Percentiles rank a stretch among this genome's conserved stretches.
phyloP scores from a whole-genome alignment of 495 filamentous ascomycete species.

The Parathielavia appendiculata region DNA sequence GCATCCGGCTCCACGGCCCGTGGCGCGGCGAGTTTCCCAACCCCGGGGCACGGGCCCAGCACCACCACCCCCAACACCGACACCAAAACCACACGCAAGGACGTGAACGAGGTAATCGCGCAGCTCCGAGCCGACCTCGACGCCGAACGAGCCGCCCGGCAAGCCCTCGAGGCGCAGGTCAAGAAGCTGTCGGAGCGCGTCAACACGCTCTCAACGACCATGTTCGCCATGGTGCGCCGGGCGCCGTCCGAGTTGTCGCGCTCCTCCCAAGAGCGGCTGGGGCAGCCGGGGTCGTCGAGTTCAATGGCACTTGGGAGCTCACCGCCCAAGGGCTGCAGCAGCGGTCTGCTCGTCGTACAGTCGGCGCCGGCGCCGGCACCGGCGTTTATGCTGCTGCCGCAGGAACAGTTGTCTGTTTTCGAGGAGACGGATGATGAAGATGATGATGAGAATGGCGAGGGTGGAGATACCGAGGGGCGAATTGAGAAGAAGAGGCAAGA shows the following conservation, averaged over 20 bases:
- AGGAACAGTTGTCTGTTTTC: conserved; percentile 33
- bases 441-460: conserved; percentile 23
- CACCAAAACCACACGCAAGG: conserved; percentile 18
- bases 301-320: too few relatives aligned
- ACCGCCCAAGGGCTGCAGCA: neutral
- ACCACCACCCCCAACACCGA: conserved; percentile 26
- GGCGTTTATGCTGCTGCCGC: conserved; percentile 11
- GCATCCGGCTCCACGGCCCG: conserved; percentile 41
- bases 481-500: conserved; percentile 17
- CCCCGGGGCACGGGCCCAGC: conserved; percentile 13
- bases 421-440: conserved; percentile 35
- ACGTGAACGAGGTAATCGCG: conserved; percentile 30
- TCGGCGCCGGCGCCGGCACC: too few relatives aligned
- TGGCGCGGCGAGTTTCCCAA: conserved; percentile 39
- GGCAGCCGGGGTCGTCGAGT: neutral
- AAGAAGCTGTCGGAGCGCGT: conserved; percentile 43
- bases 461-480: conserved; percentile 20
- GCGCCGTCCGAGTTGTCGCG: conserved; percentile 27
- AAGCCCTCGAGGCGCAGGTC: conserved; percentile 48
- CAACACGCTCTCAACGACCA: conserved; percentile 36
- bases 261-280: conserved; percentile 26
- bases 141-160: conserved; percentile 45
- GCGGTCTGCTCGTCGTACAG: conserved; percentile 19
- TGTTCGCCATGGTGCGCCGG: conserved; percentile 35
- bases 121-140: conserved; percentile 49